phyloP scores from a whole-genome alignment of 2,329 filamentous ascomycete species.

The Colletotrichum tanaceti region DNA sequence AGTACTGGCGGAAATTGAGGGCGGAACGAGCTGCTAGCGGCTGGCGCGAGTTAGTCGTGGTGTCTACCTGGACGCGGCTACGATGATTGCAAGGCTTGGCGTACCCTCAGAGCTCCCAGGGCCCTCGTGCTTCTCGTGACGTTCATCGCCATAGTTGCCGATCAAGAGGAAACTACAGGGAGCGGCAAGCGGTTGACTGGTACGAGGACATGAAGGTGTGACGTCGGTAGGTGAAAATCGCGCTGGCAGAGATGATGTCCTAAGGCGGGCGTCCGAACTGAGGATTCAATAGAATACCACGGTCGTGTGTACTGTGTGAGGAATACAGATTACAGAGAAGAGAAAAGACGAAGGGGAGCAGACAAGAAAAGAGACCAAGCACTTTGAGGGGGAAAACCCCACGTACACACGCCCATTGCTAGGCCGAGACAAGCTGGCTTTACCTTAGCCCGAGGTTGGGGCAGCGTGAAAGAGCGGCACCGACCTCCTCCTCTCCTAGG shows the following conservation, averaged over 20 bases:
- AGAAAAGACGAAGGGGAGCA: constrained; percentile 4
- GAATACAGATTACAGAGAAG: constrained; percentile 17
- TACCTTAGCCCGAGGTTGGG: constrained; percentile 33
- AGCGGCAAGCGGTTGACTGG: background rate
- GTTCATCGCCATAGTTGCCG: constrained; percentile 69
- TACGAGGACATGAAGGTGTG: background rate
- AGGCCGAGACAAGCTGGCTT: constrained; percentile 32
- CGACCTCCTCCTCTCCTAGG: background rate
- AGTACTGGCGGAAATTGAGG: constrained; percentile 61
- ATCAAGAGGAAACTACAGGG: constrained; percentile 9
- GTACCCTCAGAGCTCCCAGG: constrained; percentile 73
- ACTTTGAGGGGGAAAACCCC: background rate
- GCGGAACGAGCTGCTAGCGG: constrained; percentile 46
- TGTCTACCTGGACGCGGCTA: too few species aligned
- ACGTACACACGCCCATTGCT: background rate
- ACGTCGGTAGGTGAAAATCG: background rate
- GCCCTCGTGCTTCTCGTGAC: constrained; percentile 71
- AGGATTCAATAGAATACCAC: background rate
- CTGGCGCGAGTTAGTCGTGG: constrained; percentile 28
- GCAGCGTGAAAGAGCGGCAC: constrained; percentile 4
- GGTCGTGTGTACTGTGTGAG: background rate
- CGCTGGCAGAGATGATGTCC: background rate
- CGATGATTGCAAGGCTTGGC: constrained; percentile 40
- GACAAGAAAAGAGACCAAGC: constrained; percentile 19
- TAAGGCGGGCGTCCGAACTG: background rate